Conservation (phyloP, 192 early-diverging fungal genomes). For the Coemansia sp. region DNA sequence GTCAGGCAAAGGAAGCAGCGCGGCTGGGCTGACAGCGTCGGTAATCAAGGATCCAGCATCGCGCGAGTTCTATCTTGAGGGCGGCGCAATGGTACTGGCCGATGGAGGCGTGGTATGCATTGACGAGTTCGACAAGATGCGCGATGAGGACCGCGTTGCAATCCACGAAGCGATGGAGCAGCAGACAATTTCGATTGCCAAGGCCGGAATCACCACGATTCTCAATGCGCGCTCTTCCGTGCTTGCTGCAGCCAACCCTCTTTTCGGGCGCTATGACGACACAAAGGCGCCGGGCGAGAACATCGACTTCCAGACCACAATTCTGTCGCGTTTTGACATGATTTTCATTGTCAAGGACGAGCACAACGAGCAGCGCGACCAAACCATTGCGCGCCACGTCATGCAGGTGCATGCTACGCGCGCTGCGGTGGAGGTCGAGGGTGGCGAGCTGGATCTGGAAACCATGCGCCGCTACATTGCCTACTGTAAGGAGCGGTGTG, state of each 20-base stretch:
- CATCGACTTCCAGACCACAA: slow-evolving; percentile 99
- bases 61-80: slow-evolving; percentile 96
- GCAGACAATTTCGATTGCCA: slow-evolving; percentile 99
- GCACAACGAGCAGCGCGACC: slow-evolving; percentile 91
- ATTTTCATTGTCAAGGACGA: slow-evolving; percentile 99
- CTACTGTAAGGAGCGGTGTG: slow-evolving; percentile 94
- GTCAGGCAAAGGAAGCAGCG: slow-evolving; percentile 97
- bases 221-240: slow-evolving; percentile 97
- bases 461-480: slow-evolving; percentile 96
- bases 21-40: slow-evolving; percentile 98
- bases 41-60: slow-evolving; percentile 90
- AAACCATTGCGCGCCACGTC: slow-evolving; percentile 93
- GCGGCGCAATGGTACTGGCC: slow-evolving; percentile 98
- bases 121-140: slow-evolving; percentile 99
- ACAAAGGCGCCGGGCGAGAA: slow-evolving; percentile 98
- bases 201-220: slow-evolving; percentile 99
- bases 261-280: slow-evolving; percentile 98
- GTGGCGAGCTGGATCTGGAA: slow-evolving; percentile 86
- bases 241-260: slow-evolving; percentile 96
- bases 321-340: slow-evolving; percentile 99
- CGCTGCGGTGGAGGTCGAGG: slow-evolving; percentile 61
- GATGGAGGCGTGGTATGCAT: slow-evolving; percentile 99
- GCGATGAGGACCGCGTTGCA: slow-evolving; percentile 98
- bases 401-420: slow-evolving; percentile 90
- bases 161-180: slow-evolving; percentile 99